Conservation (phyloP, 176 grass and related monocot species). For the Alopecurus myosuroides region DNA sequence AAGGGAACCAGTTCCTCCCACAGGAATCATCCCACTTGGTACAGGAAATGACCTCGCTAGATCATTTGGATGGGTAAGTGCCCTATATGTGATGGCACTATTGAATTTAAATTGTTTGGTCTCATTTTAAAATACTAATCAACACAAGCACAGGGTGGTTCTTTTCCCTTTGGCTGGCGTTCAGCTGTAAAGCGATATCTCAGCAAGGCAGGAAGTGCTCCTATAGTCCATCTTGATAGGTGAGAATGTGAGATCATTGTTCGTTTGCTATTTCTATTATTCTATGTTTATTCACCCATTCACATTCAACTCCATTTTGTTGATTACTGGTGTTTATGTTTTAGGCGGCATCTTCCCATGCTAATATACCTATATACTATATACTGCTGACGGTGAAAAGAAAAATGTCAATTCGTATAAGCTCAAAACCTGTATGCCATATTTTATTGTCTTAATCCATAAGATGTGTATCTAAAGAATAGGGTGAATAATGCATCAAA, state of each 20-base stretch:
- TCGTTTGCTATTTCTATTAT: not conserved
- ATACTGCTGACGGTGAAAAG: not conserved
- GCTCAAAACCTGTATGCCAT: not conserved
- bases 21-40: constrained; percentile 97
- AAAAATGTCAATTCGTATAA: not conserved
- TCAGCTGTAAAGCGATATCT: constrained; percentile 78
- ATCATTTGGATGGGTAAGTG: constrained; percentile 91
- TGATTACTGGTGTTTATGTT: not conserved
- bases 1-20: constrained; percentile 84
- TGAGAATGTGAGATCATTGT: constrained; percentile 42
- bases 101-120: constrained; percentile 16
- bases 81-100: not conserved
- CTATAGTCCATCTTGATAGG: constrained; percentile 77
- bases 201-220: constrained; percentile 51
- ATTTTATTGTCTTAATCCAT: not conserved
- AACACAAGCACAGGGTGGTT: constrained; percentile 61
- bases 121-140: constrained; percentile 20
- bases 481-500: not conserved
- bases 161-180: constrained; percentile 94
- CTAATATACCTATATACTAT: not conserved
- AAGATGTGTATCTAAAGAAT: not conserved
- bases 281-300: not conserved
- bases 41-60: constrained; percentile 95
- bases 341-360: not conserved
- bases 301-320: not conserved